Evolutionary conservation across 1,284 basidiomycete species (phyloP), one percentile per base, ranked within the genome.

Genomic region (Cryptococcus sp.): DNA sequence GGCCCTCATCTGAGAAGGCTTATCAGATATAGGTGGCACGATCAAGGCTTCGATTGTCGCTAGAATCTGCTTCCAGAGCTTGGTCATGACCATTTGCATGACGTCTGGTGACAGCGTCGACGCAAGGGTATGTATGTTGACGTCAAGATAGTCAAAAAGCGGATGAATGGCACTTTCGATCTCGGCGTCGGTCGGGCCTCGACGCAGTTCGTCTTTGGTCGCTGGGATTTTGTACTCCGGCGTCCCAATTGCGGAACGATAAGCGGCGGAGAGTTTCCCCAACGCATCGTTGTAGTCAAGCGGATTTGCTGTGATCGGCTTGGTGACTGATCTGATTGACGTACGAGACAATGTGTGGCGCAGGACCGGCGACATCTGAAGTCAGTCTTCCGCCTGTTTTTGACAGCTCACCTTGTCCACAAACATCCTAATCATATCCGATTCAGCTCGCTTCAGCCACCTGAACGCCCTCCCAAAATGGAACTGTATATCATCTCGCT

Each of bases 401-500:
- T 13, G 42, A 19, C 42, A 74, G 31, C 82, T 53, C 54, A 90
- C 93, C 86, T 98, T 98, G 82, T 99, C 95, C 53, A 98, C 91
- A 76, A 99, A 95, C 47, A 91, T 90, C 8, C 93, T 85, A 48
- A 95, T 86, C 96, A 99, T 98, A 70, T 99, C 95, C 22, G 86
- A 87, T 75, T 99, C 94, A 0, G 93, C 90, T 23, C 95, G 84
- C 80, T 99, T 98, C 68, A 99, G 78, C 49, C 89, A 93, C 41
- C 95, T 84, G 83, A 99, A 99, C 1, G 90, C 96, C 42, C 93
- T 84, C 13, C 96, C 96, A 73, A 99, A 99, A 81, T 93, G 93
- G 82, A 97, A 99, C 66, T 92, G 90, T 20, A 95, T 91, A 74
- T 99, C 96, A 72, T 97, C 94, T 77, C 95, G 91, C 82, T 98